Evolutionary conservation across 768 basidiomycete genomes (phyloP).

Genomic region (Saitozyma sp.): DNA sequence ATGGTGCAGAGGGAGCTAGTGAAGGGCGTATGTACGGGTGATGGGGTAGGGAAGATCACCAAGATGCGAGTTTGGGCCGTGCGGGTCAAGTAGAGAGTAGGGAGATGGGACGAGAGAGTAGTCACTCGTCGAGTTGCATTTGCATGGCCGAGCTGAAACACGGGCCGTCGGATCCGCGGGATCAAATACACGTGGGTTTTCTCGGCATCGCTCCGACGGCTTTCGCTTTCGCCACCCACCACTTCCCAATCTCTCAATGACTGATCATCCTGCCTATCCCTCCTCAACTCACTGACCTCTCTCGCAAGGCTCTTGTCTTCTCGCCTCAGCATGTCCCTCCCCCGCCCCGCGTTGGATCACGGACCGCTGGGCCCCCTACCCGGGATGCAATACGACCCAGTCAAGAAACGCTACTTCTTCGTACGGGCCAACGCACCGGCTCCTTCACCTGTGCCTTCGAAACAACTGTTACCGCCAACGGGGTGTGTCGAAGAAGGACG

Average conservation of each 20-base stretch:
- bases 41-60: neutral
- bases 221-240: neutral
- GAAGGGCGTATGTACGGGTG: no score
- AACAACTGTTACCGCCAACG: no score
- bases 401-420: constrained; percentile 25
- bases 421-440: no score
- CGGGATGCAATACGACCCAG: constrained; percentile 29
- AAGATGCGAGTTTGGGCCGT: neutral
- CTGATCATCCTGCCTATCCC: neutral
- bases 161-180: no score
- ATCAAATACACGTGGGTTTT: neutral
- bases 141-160: no score
- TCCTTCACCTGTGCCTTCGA: no score
- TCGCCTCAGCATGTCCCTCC: neutral
- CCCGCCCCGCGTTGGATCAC: neutral
- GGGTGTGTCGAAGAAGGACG: no score
- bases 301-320: neutral
- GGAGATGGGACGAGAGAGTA: no score
- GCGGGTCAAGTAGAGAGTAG: neutral
- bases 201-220: neutral
- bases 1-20: no score
- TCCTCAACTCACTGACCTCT: neutral
- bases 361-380: constrained; percentile 29
- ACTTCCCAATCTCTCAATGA: neutral
- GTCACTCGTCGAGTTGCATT: neutral